Percentiles rank a stretch among this genome's conserved stretches.
These are phyloP conservation scores for Podaxis pistillaris DNA, from an alignment of 768 basidiomycete genomes.

Conservation along the genomic window DNA sequence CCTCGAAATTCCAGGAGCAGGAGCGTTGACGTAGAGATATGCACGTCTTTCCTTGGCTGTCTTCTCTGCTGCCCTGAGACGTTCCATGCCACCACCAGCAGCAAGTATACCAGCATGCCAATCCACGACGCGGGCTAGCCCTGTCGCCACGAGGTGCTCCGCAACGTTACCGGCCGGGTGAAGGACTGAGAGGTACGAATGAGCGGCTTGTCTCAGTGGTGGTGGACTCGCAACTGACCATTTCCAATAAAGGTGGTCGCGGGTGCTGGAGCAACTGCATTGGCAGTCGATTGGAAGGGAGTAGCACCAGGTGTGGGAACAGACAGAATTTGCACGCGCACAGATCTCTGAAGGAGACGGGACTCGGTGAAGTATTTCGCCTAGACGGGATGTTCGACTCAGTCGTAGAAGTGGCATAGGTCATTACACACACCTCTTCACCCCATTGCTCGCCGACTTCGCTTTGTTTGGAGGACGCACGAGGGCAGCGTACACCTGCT, in stretches of 20 bases:
- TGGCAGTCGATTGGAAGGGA: conserved; percentile 69
- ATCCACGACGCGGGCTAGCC: conserved; percentile 89
- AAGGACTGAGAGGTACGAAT: conserved; percentile 45
- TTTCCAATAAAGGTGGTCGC: conserved; percentile 90
- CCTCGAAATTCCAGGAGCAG: conserved; percentile 39
- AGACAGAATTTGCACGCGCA: conserved; percentile 76
- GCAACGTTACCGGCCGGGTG: conserved; percentile 96
- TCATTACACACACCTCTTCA: conserved; percentile 68
- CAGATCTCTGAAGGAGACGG: conserved; percentile 75
- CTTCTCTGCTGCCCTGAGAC: conserved; percentile 81
- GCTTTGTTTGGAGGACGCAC: conserved; percentile 66
- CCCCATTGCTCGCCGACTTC: conserved; percentile 81
- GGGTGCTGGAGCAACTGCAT: conserved; percentile 53
- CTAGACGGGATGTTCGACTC: conserved; percentile 36
- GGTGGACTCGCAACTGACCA: conserved; percentile 37
- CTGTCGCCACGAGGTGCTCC: conserved; percentile 79
- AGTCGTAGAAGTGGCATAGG: conserved; percentile 10
- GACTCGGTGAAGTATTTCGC: conserved; percentile 94
- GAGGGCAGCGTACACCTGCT: conserved; percentile 78
- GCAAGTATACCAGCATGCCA: conserved; percentile 98
- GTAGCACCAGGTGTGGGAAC: conserved; percentile 76
- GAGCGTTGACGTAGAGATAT: conserved; percentile 63
- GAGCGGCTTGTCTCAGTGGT: background rate
- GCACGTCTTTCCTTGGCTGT: conserved; percentile 72
- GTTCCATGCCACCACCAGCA: conserved; percentile 80